These are phyloP conservation scores for Gardenia jasminoides DNA, from an alignment of 257 asterid species.

Conservation along the genomic window DNA sequence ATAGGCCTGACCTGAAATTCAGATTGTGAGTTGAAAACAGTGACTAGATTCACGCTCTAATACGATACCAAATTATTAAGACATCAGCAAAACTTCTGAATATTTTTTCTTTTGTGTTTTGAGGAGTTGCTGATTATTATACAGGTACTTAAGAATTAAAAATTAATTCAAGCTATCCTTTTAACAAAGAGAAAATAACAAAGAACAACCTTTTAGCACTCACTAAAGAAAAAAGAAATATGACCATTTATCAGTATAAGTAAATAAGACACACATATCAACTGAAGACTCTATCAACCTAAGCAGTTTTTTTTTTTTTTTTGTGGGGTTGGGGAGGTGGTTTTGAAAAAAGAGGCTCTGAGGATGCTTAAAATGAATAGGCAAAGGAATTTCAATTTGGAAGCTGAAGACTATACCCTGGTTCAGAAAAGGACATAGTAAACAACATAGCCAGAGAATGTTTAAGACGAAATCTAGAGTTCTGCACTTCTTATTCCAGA, in stretches of 20 bases:
- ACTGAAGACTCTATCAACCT: neutral
- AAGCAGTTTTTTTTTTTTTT: too few relatives aligned
- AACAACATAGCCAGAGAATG: too few relatives aligned
- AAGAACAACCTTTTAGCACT: neutral
- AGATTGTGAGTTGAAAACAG: constrained; percentile 2
- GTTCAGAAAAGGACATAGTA: neutral
- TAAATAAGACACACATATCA: neutral
- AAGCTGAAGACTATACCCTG: neutral
- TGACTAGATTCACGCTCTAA: neutral
- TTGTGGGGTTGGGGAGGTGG: too few relatives aligned
- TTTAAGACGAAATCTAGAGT: neutral
- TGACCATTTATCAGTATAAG: neutral
- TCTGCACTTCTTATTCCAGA: neutral
- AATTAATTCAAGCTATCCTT: neutral
- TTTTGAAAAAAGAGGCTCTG: neutral
- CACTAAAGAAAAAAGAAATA: neutral
- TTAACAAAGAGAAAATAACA: neutral
- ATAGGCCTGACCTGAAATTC: constrained; percentile 61
- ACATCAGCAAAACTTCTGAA: neutral
- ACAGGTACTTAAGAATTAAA: neutral
- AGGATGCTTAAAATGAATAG: neutral
- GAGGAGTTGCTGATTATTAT: neutral
- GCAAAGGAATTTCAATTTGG: neutral
- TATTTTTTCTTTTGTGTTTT: neutral
- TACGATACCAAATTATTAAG: neutral